Evolutionary conservation across 805 yeast species (phyloP).

Genomic region (Cyberlindnera sargentensis): DNA sequence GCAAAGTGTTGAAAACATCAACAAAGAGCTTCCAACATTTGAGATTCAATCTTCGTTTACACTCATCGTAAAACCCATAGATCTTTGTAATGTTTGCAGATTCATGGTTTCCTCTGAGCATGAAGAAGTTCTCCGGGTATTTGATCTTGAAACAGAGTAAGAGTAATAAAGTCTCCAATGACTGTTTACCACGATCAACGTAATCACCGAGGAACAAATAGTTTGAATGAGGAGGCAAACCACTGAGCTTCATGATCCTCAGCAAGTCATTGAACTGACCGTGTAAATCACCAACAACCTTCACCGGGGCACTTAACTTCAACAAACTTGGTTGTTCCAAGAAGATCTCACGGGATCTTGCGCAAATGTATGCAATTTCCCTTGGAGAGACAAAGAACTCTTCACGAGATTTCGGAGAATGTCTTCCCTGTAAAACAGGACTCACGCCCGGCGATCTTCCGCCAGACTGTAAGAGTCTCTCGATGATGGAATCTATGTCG

Average conservation of each 20-base stretch:
- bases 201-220: slow-evolving; percentile 93
- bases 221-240: slow-evolving; percentile 92
- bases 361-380: slow-evolving; percentile 81
- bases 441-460: slow-evolving; percentile 3
- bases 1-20: slow-evolving; percentile 92
- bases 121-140: slow-evolving; percentile 92
- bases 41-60: slow-evolving; percentile 86
- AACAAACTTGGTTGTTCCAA: slow-evolving; percentile 83
- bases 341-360: slow-evolving; percentile 81
- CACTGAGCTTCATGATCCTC: slow-evolving; percentile 89
- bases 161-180: slow-evolving; percentile 83
- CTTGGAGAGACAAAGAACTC: slow-evolving; percentile 21
- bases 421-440: slow-evolving; percentile 9
- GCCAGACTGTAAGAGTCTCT: slow-evolving; percentile 37
- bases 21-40: slow-evolving; percentile 92
- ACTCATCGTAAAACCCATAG: slow-evolving; percentile 96
- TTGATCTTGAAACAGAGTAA: slow-evolving; percentile 90
- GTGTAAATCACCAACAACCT: slow-evolving; percentile 89
- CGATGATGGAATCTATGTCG: slow-evolving; percentile 59
- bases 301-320: slow-evolving; percentile 74
- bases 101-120: slow-evolving; percentile 94
- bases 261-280: slow-evolving; percentile 93
- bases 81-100: slow-evolving; percentile 95
- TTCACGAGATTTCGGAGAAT: slow-evolving; percentile 12
- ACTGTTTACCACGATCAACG: slow-evolving; percentile 96